Percentiles rank a stretch among this genome's conserved stretches.
Conservation (phyloP, 495 filamentous ascomycete species). For the Xylaria nigripes region DNA sequence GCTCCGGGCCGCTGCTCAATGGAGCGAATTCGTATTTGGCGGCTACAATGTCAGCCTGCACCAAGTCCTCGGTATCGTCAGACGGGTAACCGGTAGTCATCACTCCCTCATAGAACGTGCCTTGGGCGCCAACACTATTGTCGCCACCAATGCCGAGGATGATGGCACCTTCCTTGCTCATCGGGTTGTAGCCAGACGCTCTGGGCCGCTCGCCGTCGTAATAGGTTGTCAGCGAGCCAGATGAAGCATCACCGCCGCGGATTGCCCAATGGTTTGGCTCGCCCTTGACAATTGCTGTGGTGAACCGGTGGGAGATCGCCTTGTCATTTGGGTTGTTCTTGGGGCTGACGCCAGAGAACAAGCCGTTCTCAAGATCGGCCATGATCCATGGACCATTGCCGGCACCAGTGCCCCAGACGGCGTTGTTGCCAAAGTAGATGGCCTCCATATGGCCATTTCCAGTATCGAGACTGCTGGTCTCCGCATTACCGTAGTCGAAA, state of each 20-base stretch:
- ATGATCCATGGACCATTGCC: slow-evolving; percentile 53
- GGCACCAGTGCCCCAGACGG: slow-evolving; percentile 42
- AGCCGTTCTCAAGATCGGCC: slow-evolving; percentile 53
- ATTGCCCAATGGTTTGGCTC: slow-evolving; percentile 45
- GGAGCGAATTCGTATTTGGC: slow-evolving; percentile 43
- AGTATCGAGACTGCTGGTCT: slow-evolving; percentile 45
- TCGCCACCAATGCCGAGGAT: slow-evolving; percentile 47
- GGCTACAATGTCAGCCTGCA: slow-evolving; percentile 52
- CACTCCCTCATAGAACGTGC: slow-evolving; percentile 54
- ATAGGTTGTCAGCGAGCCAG: slow-evolving; percentile 47
- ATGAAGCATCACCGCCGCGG: slow-evolving; percentile 45
- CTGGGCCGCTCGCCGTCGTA: slow-evolving; percentile 44
- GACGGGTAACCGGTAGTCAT: slow-evolving; percentile 53
- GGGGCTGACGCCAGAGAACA: slow-evolving; percentile 44
- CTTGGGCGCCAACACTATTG: slow-evolving; percentile 45
- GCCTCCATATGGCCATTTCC: slow-evolving; percentile 55
- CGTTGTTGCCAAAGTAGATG: slow-evolving; percentile 48
- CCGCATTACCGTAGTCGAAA: slow-evolving; percentile 57
- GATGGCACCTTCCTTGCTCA: slow-evolving; percentile 54
- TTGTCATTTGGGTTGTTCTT: slow-evolving; percentile 37
- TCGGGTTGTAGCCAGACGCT: slow-evolving; percentile 46
- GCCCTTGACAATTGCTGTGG: slow-evolving; percentile 47
- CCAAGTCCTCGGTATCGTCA: slow-evolving; percentile 44
- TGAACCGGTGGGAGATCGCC: slow-evolving; percentile 42
- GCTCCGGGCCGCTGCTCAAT: slow-evolving; percentile 36